These are phyloP conservation scores for Lachancea waltii DNA, from an alignment of 805 yeast genomes.

Conservation along the genomic window DNA sequence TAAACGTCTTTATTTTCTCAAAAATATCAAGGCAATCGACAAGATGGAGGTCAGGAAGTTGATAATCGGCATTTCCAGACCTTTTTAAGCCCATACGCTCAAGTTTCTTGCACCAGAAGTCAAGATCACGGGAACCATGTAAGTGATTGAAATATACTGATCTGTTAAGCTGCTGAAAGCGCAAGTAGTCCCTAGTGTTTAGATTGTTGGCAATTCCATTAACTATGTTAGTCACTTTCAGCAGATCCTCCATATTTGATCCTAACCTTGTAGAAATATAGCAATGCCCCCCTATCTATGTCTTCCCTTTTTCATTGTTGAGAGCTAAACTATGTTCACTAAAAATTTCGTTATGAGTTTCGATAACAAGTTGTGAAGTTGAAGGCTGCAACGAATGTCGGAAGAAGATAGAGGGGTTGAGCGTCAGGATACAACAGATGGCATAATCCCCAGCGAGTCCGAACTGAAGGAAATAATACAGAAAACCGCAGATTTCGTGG, in stretches of 20 bases:
- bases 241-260: slow-evolving; percentile 13
- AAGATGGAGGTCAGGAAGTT: not conserved
- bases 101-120: slow-evolving; percentile 18
- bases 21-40: slow-evolving; percentile 16
- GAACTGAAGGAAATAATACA: slow-evolving; percentile 45
- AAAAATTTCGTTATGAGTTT: no score
- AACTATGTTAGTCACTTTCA: slow-evolving; percentile 24
- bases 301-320: not conserved
- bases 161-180: slow-evolving; percentile 21
- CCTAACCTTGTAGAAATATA: not conserved
- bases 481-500: slow-evolving; percentile 66
- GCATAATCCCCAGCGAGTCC: slow-evolving; percentile 50
- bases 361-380: not conserved
- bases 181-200: slow-evolving; percentile 22
- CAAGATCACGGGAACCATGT: slow-evolving; percentile 14
- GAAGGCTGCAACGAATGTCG: slow-evolving; percentile 1
- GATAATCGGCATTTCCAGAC: not conserved
- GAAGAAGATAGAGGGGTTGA: not conserved
- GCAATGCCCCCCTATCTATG: not conserved
- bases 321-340: no score
- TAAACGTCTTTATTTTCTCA: slow-evolving; percentile 15
- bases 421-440: slow-evolving; percentile 35
- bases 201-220: slow-evolving; percentile 18
- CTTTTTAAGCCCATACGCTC: slow-evolving; percentile 17
- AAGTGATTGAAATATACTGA: slow-evolving; percentile 17